Evolutionary conservation across 1,284 basidiomycete species (phyloP).

Genomic region (Papiliotrema terrestris): DNA sequence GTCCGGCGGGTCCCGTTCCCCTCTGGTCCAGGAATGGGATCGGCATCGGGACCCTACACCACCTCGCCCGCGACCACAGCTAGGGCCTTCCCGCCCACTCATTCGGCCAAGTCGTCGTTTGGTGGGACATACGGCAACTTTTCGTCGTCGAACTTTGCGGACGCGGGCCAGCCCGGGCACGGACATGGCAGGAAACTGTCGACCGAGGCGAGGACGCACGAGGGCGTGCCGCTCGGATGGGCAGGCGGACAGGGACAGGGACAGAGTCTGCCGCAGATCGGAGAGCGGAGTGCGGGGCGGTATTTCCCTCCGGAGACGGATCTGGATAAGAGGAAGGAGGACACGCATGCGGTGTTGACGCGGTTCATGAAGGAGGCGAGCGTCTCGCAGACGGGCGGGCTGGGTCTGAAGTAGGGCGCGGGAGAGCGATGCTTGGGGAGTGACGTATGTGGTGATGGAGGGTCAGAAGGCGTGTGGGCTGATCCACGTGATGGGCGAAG

Average conservation of each 20-base stretch:
- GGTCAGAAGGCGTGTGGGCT: too few species aligned
- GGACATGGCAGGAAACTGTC: not conserved
- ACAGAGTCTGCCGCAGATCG: not conserved
- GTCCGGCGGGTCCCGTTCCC: slow-evolving; percentile 5
- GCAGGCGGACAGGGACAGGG: not conserved
- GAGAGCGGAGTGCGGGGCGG: not conserved
- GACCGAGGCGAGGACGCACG: not conserved
- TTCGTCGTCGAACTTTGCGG: not conserved
- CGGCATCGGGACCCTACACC: not conserved
- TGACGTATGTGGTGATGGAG: too few species aligned
- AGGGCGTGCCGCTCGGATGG: not conserved
- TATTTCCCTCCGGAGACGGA: slow-evolving; percentile 39
- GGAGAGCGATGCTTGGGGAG: too few species aligned
- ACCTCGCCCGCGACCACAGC: not conserved
- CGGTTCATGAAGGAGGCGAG: slow-evolving; percentile 59
- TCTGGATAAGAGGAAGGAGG: slow-evolving; percentile 55
- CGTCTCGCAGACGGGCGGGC: not conserved
- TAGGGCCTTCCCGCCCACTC: not conserved
- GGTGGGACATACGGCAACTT: too few species aligned
- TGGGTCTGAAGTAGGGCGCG: not conserved
- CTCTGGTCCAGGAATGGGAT: not conserved
- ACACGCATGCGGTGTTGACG: slow-evolving; percentile 74
- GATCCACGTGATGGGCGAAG: too few species aligned
- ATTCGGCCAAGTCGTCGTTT: not conserved
- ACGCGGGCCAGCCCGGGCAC: not conserved